These are phyloP conservation scores for Silene latifolia DNA, from an alignment of 148 eudicot genomes.

Conservation along the genomic window DNA sequence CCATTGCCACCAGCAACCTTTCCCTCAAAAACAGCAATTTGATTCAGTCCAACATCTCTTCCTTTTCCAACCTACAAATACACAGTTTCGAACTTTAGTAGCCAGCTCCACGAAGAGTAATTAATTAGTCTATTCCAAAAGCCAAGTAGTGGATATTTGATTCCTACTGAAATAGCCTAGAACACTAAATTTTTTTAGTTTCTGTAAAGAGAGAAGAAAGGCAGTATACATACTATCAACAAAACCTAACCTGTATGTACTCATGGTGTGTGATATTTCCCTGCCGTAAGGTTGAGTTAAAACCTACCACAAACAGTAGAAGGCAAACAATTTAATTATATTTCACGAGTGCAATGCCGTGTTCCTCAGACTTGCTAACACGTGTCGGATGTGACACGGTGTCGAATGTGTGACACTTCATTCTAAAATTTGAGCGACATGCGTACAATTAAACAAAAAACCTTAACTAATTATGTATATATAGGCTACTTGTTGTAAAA, in stretches of 20 bases:
- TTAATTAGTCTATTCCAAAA: not conserved
- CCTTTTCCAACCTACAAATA: slow-evolving; percentile 85
- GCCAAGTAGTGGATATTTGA: not conserved
- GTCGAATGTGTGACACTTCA: not conserved
- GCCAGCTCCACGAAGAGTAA: not conserved
- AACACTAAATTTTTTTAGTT: not conserved
- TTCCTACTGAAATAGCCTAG: not conserved
- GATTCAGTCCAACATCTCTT: slow-evolving; percentile 96
- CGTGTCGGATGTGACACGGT: not conserved
- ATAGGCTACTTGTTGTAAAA: not conserved
- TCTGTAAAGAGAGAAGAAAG: not conserved
- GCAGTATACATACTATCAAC: not conserved
- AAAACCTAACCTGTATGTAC: slow-evolving; percentile 72
- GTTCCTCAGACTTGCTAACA: not conserved
- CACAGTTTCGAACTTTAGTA: not conserved
- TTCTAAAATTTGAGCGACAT: not conserved
- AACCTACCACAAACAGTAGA: slow-evolving; percentile 45
- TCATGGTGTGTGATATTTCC: slow-evolving; percentile 98
- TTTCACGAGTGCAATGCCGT: not conserved
- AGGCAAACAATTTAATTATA: slow-evolving; percentile 3
- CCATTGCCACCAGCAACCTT: slow-evolving; percentile 99
- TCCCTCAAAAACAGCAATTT: slow-evolving; percentile 96
- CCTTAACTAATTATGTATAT: not conserved
- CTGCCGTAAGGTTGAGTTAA: slow-evolving; percentile 91
- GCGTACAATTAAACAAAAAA: not conserved